A percentile compares a stretch with the other conserved stretches of the same genome.
These are phyloP conservation scores for Sechiopsis laciniata DNA, from an alignment of 306 rosid genomes.

Conservation along the genomic window DNA sequence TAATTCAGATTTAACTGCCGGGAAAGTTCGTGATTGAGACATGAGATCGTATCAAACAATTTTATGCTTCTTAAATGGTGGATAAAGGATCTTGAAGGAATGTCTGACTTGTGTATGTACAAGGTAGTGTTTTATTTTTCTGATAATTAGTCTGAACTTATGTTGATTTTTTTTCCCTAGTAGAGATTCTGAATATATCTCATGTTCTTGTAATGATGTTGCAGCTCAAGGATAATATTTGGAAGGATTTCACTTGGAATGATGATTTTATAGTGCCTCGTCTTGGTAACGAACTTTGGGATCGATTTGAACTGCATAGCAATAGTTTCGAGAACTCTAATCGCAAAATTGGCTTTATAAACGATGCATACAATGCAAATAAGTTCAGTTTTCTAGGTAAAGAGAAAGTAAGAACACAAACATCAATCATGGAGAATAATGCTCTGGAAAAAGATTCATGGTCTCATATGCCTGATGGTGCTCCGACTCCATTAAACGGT, in stretches of 20 bases:
- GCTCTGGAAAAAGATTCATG: slow-evolving; percentile 59
- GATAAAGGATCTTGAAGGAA: slow-evolving; percentile 47
- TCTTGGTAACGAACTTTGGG: slow-evolving; percentile 32
- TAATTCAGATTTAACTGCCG: slow-evolving; percentile 31
- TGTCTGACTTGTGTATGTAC: slow-evolving; percentile 49
- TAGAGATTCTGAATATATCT: slow-evolving; percentile 3
- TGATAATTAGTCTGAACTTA: not conserved
- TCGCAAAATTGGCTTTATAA: slow-evolving; percentile 30
- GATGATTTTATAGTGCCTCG: slow-evolving; percentile 51
- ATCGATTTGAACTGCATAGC: slow-evolving; percentile 29
- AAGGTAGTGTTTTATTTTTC: slow-evolving; percentile 36
- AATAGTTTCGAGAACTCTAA: slow-evolving; percentile 37
- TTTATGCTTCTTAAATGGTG: slow-evolving; percentile 37
- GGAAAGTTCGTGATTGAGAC: slow-evolving; percentile 25
- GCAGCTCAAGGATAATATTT: slow-evolving; percentile 59
- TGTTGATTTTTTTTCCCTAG: not conserved
- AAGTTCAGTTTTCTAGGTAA: slow-evolving; percentile 29
- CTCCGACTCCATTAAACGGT: slow-evolving; percentile 39
- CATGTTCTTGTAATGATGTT: slow-evolving; percentile 26
- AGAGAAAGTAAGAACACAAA: slow-evolving; percentile 31
- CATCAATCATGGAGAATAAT: slow-evolving; percentile 31
- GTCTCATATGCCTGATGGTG: slow-evolving; percentile 46
- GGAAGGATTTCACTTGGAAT: slow-evolving; percentile 52
- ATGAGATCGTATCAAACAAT: slow-evolving; percentile 40
- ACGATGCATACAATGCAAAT: slow-evolving; percentile 30